Conservation (phyloP, 768 basidiomycete genomes). For the Mycena albidolilacea region DNA sequence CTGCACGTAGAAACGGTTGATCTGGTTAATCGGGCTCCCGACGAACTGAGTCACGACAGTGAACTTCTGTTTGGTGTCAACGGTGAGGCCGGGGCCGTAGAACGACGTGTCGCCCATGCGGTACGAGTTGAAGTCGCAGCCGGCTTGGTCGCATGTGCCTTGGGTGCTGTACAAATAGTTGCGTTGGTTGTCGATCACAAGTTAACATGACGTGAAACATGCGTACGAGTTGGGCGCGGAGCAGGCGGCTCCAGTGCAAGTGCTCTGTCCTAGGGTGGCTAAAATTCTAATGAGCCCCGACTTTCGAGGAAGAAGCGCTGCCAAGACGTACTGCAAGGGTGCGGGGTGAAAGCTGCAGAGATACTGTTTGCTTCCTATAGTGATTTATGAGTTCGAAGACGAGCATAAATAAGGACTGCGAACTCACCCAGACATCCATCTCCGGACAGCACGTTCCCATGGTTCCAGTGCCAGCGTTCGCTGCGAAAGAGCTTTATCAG, state of each 20-base stretch:
- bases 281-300: background rate
- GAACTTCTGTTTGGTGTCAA: constrained; percentile 57
- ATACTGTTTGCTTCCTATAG: constrained; percentile 29
- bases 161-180: constrained; percentile 43
- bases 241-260: constrained; percentile 53
- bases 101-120: constrained; percentile 59
- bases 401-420: background rate
- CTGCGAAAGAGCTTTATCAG: background rate
- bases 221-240: constrained; percentile 38
- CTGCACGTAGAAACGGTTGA: constrained; percentile 61
- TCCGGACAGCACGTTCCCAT: constrained; percentile 35
- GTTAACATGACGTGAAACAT: background rate
- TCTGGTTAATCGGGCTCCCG: constrained; percentile 56
- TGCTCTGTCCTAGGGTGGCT: constrained; percentile 41
- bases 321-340: constrained; percentile 50
- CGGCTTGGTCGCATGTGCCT: constrained; percentile 59
- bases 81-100: constrained; percentile 56
- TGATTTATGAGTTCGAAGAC: constrained; percentile 45
- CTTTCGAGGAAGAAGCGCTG: background rate
- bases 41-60: constrained; percentile 56
- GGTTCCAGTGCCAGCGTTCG: constrained; percentile 54
- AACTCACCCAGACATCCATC: constrained; percentile 34
- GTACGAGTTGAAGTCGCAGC: constrained; percentile 66
- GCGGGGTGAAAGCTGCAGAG: constrained; percentile 58
- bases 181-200: constrained; percentile 2